These are phyloP conservation scores for Suillus fuscotomentosus DNA, from an alignment of 768 basidiomycete genomes.

Conservation along the genomic window DNA sequence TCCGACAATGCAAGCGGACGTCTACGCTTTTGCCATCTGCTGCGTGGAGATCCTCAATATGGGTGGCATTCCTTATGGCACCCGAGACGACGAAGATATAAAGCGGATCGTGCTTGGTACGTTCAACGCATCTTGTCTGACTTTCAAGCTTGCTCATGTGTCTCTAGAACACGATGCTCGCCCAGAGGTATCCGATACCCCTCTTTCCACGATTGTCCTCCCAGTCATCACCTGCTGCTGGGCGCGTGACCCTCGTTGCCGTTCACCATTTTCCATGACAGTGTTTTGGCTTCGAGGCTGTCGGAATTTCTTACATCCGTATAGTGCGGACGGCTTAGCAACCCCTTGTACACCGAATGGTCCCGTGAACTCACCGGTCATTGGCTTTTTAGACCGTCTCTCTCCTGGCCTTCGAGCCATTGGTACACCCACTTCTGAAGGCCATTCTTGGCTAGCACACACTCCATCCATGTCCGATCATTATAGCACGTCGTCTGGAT, in stretches of 20 bases:
- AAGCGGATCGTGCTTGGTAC: conserved; percentile 50
- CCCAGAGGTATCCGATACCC: conserved; percentile 44
- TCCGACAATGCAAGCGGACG: conserved; percentile 57
- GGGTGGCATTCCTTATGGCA: conserved; percentile 60
- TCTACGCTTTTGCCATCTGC: conserved; percentile 67
- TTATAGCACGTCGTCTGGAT: neutral
- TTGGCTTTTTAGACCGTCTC: neutral
- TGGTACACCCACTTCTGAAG: conserved; percentile 6
- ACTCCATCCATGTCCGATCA: neutral
- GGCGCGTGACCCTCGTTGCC: conserved; percentile 47
- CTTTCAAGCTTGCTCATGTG: conserved; percentile 18
- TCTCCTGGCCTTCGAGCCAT: neutral
- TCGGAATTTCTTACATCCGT: neutral
- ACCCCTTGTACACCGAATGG: neutral
- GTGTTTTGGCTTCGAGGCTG: neutral
- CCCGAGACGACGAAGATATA: conserved; percentile 50
- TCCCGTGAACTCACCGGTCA: neutral
- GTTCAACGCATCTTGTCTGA: conserved; percentile 16
- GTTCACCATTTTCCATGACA: conserved; percentile 49
- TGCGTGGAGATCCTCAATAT: conserved; percentile 63
- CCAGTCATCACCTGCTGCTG: conserved; percentile 56
- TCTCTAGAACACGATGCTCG: conserved; percentile 48
- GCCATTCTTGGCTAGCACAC: conserved; percentile 14
- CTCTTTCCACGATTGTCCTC: conserved; percentile 32
- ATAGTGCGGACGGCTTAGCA: neutral